Evolutionary conservation across 1,139 yeast genomes (phyloP).

Genomic region (Yamadazyma pseudoaaseri): DNA sequence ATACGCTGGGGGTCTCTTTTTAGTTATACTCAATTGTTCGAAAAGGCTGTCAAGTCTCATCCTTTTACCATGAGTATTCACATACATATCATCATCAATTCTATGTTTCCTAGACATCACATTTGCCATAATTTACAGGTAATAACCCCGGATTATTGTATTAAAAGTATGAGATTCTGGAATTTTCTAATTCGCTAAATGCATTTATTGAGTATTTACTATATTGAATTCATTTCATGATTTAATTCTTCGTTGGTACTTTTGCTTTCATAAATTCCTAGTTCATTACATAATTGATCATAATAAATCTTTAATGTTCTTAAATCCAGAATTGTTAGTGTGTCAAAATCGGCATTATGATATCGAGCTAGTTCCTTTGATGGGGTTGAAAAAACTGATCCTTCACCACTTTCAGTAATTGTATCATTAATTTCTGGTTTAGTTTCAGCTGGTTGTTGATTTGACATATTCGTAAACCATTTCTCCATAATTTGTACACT

Average conservation of each 20-base stretch:
- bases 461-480: constrained; percentile 39
- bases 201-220: not conserved
- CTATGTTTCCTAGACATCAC: not conserved
- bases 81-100: constrained; percentile 7
- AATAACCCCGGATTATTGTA: no score
- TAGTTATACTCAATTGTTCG: constrained; percentile 15
- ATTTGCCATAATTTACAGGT: no score
- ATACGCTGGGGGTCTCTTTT: constrained; percentile 2
- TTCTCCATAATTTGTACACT: constrained; percentile 45
- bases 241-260: constrained; percentile 11
- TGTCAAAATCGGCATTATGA: constrained; percentile 36
- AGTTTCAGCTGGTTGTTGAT: constrained; percentile 1
- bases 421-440: constrained; percentile 3
- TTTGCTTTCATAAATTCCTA: constrained; percentile 16
- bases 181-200: no score
- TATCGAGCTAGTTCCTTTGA: constrained; percentile 31
- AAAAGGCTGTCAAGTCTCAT: constrained; percentile 24
- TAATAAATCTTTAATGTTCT: constrained; percentile 32
- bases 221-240: not conserved
- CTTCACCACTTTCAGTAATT: constrained; percentile 14
- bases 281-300: constrained; percentile 35
- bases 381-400: constrained; percentile 18
- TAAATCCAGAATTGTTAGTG: constrained; percentile 36
- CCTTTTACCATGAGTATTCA: constrained; percentile 18
- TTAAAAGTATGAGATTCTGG: no score